These are phyloP conservation scores for Tylopilus intermedius DNA, from an alignment of 768 basidiomycete species.

Conservation along the genomic window DNA sequence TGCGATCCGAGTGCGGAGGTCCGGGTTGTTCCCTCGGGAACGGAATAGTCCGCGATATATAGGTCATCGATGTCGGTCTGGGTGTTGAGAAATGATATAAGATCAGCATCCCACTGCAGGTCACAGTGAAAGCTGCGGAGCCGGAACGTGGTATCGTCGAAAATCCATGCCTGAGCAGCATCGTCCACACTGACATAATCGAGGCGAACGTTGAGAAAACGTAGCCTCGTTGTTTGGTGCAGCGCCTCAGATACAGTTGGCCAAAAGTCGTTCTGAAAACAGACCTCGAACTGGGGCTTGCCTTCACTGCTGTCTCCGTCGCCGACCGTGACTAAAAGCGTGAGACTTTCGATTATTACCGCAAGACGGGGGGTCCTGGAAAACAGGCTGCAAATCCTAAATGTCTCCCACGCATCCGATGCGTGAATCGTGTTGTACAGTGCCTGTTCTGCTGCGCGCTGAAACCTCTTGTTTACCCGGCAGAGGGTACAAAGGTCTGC, in stretches of 20 bases:
- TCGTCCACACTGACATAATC: slow-evolving; percentile 18
- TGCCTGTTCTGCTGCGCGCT: slow-evolving; percentile 48
- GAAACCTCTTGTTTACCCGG: slow-evolving; percentile 54
- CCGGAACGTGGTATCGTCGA: slow-evolving; percentile 42
- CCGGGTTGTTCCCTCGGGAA: slow-evolving; percentile 9
- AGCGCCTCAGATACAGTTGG: slow-evolving; percentile 45
- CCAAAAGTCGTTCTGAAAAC: slow-evolving; percentile 45
- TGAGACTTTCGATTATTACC: slow-evolving; percentile 48
- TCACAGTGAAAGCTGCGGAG: slow-evolving; percentile 64
- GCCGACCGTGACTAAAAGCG: slow-evolving; percentile 34
- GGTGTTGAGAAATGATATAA: slow-evolving; percentile 35
- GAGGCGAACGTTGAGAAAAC: slow-evolving; percentile 48
- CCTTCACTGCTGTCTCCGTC: slow-evolving; percentile 19
- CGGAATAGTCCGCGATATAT: slow-evolving; percentile 34
- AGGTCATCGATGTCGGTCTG: slow-evolving; percentile 25
- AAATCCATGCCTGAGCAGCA: slow-evolving; percentile 34
- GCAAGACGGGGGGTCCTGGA: slow-evolving; percentile 45
- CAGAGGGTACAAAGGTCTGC: slow-evolving; percentile 54
- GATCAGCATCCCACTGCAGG: slow-evolving; percentile 56
- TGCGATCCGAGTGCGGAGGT: slow-evolving; percentile 15
- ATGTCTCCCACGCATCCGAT: slow-evolving; percentile 35
- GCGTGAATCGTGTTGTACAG: slow-evolving; percentile 58
- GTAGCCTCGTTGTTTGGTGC: slow-evolving; percentile 41
- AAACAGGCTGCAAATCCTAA: slow-evolving; percentile 46
- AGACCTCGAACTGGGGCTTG: not conserved